Evolutionary conservation across 306 rosid genomes (phyloP).

Genomic region (Sicyos edulis): DNA sequence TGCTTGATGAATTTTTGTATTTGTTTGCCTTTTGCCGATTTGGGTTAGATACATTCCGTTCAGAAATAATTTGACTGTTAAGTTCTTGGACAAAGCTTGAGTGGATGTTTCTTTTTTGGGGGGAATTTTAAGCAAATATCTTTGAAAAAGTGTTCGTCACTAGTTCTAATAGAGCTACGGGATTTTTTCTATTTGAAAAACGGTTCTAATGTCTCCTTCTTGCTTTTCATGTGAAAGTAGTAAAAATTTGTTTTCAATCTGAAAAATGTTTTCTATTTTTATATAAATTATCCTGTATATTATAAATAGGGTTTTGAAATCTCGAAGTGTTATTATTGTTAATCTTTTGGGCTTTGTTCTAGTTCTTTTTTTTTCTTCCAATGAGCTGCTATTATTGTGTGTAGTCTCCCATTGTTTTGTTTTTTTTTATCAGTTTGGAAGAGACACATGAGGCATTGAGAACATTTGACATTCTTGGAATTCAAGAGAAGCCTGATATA

Average conservation of each 20-base stretch:
- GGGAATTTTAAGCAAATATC: not conserved
- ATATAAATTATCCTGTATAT: not conserved
- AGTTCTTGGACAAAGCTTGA: not conserved
- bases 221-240: not conserved
- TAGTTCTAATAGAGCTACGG: not conserved
- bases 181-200: not conserved
- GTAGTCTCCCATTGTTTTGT: not conserved
- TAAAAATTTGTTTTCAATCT: not conserved
- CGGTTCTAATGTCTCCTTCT: not conserved
- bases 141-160: not conserved
- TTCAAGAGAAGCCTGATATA: constrained; percentile 50
- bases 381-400: not conserved
- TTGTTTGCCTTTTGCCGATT: not conserved
- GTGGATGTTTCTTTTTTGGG: not conserved
- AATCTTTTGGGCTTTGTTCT: not conserved
- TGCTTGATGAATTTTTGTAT: not conserved
- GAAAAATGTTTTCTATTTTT: not conserved
- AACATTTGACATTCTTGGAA: constrained; percentile 64
- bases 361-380: not conserved
- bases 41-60: not conserved
- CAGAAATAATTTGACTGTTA: not conserved
- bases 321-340: not conserved
- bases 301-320: not conserved
- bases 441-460: constrained; percentile 69
- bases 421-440: constrained; percentile 57